Percentiles rank a stretch among this genome's conserved stretches.
Conservation (phyloP, 148 eudicot genomes). For the Heliamphora exappendiculata region DNA sequence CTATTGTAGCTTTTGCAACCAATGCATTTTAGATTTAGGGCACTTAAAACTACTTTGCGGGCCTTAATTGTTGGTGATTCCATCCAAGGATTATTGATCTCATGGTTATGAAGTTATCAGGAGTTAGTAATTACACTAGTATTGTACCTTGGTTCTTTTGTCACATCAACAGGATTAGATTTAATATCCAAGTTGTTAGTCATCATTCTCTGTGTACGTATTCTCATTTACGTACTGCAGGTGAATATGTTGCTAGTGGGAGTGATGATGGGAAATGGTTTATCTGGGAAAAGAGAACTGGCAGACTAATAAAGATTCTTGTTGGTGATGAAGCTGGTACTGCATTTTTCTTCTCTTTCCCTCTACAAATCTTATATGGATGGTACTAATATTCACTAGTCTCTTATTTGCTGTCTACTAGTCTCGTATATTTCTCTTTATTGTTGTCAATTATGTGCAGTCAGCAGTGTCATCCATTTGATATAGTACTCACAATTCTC, state of each 20-base stretch:
- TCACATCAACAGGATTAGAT: not conserved
- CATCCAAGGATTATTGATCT: not conserved
- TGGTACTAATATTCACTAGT: not conserved
- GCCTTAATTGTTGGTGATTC: not conserved
- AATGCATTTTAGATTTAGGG: not conserved
- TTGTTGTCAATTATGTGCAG: no score
- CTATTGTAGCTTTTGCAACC: not conserved
- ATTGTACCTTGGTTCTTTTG: not conserved
- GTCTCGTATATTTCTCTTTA: not conserved
- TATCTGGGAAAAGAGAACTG: constrained; percentile 96
- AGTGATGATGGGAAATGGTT: constrained; percentile 99
- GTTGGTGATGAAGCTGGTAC: constrained; percentile 91
- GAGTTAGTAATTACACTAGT: not conserved
- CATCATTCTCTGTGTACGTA: not conserved
- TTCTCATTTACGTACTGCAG: constrained; percentile 26
- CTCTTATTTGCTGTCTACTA: not conserved
- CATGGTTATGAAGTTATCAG: not conserved
- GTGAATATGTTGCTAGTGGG: constrained; percentile 93
- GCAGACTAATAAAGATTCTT: constrained; percentile 77
- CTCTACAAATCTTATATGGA: not conserved
- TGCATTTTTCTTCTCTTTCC: not conserved
- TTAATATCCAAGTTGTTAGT: not conserved
- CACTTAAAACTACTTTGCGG: not conserved
- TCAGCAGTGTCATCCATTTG: not conserved
- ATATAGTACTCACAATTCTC: not conserved